Conservation (phyloP, 345 rosid species). For the Raphanus raphanistrum region DNA sequence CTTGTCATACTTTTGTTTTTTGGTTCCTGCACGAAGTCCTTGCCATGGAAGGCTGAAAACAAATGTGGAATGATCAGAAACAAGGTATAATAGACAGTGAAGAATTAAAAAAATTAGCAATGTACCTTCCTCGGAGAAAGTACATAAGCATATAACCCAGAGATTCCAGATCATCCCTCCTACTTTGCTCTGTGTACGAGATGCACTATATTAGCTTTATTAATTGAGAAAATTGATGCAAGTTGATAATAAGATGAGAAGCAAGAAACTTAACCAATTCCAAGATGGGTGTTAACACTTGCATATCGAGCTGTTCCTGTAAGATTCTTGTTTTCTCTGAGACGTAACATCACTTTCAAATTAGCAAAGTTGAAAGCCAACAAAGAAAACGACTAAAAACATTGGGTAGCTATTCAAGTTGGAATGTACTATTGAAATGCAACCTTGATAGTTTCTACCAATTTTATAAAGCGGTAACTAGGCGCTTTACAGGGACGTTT, state of each 20-base stretch:
- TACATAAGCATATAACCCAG: constrained; percentile 97
- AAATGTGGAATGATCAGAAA: constrained; percentile 9
- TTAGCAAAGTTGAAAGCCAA: constrained; percentile 20
- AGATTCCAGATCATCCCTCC: constrained; percentile 98
- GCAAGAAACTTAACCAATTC: constrained; percentile 64
- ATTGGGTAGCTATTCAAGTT: neutral
- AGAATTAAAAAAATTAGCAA: neutral
- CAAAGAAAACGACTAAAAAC: neutral
- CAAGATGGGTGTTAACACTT: constrained; percentile 95
- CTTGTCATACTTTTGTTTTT: constrained; percentile 96
- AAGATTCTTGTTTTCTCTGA: constrained; percentile 93
- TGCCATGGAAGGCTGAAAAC: constrained; percentile 92
- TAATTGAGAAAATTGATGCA: neutral
- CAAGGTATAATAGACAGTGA: neutral
- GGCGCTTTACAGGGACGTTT: too few relatives aligned
- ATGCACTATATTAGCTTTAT: neutral
- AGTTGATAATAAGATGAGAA: neutral
- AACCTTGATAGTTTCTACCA: neutral
- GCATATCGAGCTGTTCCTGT: constrained; percentile 98
- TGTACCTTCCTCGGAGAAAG: constrained; percentile 92
- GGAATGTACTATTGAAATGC: neutral
- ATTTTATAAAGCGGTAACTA: too few relatives aligned
- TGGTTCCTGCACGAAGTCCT: constrained; percentile 89
- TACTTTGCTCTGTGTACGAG: constrained; percentile 77
- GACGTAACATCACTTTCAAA: constrained; percentile 9